These are phyloP conservation scores for Chrysoporthe cubensis DNA, from an alignment of 2,329 filamentous ascomycete species.

Conservation along the genomic window DNA sequence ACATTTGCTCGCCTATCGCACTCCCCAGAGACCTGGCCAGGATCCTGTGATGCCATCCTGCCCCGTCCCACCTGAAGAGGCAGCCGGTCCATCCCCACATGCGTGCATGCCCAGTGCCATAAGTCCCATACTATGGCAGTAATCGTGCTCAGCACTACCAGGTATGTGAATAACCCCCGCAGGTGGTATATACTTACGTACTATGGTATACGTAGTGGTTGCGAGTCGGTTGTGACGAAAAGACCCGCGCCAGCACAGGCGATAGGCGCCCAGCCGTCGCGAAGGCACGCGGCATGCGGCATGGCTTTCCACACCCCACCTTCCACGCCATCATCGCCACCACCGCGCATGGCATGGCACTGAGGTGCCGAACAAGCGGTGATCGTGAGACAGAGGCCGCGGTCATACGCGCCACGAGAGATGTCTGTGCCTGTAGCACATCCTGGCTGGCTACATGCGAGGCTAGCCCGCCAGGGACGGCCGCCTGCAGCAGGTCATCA, in stretches of 20 bases:
- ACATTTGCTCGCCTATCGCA: conserved; percentile 12
- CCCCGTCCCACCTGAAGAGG: conserved; percentile 7
- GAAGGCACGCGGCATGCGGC: conserved; percentile 4
- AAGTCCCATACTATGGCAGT: too few species aligned
- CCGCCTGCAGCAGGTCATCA: too few species aligned
- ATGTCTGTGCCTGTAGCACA: conserved; percentile 7
- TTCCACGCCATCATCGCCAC: conserved; percentile 6
- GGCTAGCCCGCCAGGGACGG: too few species aligned
- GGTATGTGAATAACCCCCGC: too few species aligned
- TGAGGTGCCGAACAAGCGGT: conserved; percentile 23
- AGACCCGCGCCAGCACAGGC: conserved; percentile 7
- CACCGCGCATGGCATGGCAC: not conserved
- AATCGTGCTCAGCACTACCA: too few species aligned
- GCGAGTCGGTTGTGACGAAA: conserved; percentile 10
- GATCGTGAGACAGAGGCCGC: conserved; percentile 2
- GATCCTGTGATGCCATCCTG: not conserved
- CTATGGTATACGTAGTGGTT: conserved; percentile 12
- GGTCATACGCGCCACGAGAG: not conserved
- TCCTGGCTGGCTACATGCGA: not conserved
- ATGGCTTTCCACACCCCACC: not conserved
- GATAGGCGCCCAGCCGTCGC: conserved; percentile 19
- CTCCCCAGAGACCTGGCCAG: not conserved
- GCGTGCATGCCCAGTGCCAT: not conserved
- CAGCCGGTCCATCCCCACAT: conserved; percentile 7
- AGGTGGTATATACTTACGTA: not conserved